Conservation (phyloP, 1,284 basidiomycete genomes). For the Leccinum pachyderme region DNA sequence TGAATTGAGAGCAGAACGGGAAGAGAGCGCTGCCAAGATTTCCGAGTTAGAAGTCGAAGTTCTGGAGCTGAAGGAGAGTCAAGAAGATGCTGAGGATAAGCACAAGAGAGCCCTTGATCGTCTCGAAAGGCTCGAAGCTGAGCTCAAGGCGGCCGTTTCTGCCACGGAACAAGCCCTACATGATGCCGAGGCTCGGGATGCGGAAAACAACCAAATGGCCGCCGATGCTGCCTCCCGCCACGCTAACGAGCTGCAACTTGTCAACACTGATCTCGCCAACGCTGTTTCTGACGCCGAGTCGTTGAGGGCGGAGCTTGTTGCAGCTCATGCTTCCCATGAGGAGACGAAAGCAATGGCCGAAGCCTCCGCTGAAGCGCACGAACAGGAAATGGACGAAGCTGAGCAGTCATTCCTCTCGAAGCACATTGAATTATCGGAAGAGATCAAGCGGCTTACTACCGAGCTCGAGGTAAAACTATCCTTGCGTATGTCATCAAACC, state of each 20-base stretch:
- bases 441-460: slow-evolving; percentile 52
- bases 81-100: slow-evolving; percentile 64
- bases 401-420: slow-evolving; percentile 47
- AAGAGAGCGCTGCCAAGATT: slow-evolving; percentile 72
- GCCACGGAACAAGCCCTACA: slow-evolving; percentile 52
- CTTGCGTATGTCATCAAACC: neutral
- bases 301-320: slow-evolving; percentile 46
- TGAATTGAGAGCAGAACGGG: slow-evolving; percentile 62
- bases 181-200: slow-evolving; percentile 51
- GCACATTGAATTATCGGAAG: slow-evolving; percentile 56
- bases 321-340: slow-evolving; percentile 46
- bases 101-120: slow-evolving; percentile 45
- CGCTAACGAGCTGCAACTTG: slow-evolving; percentile 44
- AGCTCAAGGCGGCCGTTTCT: slow-evolving; percentile 46
- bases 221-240: slow-evolving; percentile 46
- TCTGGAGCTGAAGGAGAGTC: slow-evolving; percentile 70
- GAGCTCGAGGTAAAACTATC: slow-evolving; percentile 58
- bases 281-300: slow-evolving; percentile 45
- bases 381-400: slow-evolving; percentile 47
- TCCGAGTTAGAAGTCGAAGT: slow-evolving; percentile 79
- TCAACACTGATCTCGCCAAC: slow-evolving; percentile 45
- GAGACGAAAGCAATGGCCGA: slow-evolving; percentile 45
- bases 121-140: slow-evolving; percentile 52
- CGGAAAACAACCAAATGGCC: slow-evolving; percentile 41
- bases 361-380: slow-evolving; percentile 46